A percentile compares a stretch with the other conserved stretches of the same genome.
Conservation (phyloP, 2,329 filamentous ascomycete species). For the Phialophora macrospora region DNA sequence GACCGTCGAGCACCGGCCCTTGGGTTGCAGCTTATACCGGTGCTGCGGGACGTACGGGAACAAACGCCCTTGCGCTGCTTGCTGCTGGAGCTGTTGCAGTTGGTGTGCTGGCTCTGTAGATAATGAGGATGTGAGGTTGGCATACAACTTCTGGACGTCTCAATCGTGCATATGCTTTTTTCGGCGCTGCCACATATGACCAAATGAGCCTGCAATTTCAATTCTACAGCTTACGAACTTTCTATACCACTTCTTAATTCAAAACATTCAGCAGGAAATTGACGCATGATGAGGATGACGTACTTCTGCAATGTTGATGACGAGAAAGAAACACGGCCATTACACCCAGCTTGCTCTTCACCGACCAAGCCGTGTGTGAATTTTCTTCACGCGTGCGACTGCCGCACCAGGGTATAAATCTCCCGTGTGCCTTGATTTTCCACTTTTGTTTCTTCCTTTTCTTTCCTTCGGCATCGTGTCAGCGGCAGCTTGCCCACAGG, state of each 20-base stretch:
- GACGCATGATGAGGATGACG: background rate
- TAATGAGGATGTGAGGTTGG: background rate
- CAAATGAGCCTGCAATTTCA: constrained; percentile 2
- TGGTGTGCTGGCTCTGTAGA: constrained; percentile 21
- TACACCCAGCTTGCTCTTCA: background rate
- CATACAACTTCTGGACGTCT: background rate
- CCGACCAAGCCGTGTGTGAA: background rate
- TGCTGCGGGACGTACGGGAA: constrained; percentile 22
- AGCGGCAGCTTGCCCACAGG: background rate
- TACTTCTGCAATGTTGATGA: background rate
- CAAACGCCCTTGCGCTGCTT: constrained; percentile 19
- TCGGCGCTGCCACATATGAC: background rate
- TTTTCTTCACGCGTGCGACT: background rate
- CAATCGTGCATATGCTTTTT: background rate
- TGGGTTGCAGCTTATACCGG: constrained; percentile 32
- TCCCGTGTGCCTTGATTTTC: background rate
- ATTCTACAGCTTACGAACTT: constrained; percentile 2
- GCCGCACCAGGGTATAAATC: background rate
- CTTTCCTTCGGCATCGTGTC: constrained; percentile 3
- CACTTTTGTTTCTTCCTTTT: background rate
- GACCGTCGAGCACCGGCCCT: constrained; percentile 10
- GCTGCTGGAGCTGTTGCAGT: constrained; percentile 22
- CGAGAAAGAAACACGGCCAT: background rate
- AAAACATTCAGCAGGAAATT: constrained; percentile 1
- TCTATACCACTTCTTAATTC: constrained; percentile 3